Conservation (phyloP, 805 yeast genomes). For the Clavispora santaluciae region DNA sequence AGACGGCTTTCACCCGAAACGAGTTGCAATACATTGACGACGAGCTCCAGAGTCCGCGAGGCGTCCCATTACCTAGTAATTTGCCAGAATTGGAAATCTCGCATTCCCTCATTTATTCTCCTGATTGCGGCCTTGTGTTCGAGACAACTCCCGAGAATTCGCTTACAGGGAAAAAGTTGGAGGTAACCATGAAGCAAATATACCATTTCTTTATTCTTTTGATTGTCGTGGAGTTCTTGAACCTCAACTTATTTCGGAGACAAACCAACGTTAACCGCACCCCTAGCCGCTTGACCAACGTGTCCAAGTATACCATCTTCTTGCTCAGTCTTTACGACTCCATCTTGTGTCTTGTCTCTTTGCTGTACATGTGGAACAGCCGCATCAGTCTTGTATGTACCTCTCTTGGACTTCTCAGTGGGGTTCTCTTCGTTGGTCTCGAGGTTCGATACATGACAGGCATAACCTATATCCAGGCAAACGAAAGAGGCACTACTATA, state of each 20-base stretch:
- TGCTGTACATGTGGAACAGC: slow-evolving; percentile 47
- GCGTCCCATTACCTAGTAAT: slow-evolving; percentile 56
- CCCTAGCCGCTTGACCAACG: slow-evolving; percentile 72
- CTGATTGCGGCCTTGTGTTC: slow-evolving; percentile 75
- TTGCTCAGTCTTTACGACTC: slow-evolving; percentile 72
- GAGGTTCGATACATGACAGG: slow-evolving; percentile 70
- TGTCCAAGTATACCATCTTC: slow-evolving; percentile 52
- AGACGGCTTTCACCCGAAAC: slow-evolving; percentile 48
- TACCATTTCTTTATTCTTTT: slow-evolving; percentile 44
- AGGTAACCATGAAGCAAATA: slow-evolving; percentile 35
- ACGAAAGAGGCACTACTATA: slow-evolving; percentile 63
- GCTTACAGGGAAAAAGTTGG: slow-evolving; percentile 54
- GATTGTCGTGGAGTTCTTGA: slow-evolving; percentile 39
- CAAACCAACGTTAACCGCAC: slow-evolving; percentile 73
- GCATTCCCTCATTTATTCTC: slow-evolving; percentile 69
- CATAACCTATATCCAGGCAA: slow-evolving; percentile 65
- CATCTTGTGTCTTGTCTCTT: slow-evolving; percentile 56
- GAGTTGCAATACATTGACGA: slow-evolving; percentile 63
- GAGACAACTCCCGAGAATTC: slow-evolving; percentile 13
- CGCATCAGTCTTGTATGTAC: slow-evolving; percentile 63
- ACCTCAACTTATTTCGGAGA: slow-evolving; percentile 52
- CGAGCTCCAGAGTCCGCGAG: slow-evolving; percentile 70
- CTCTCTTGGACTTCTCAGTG: slow-evolving; percentile 63
- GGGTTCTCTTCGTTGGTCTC: slow-evolving; percentile 66
- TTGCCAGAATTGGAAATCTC: slow-evolving; percentile 55